Evolutionary conservation across 768 basidiomycete genomes (phyloP).

Genomic region (Russula compacta): DNA sequence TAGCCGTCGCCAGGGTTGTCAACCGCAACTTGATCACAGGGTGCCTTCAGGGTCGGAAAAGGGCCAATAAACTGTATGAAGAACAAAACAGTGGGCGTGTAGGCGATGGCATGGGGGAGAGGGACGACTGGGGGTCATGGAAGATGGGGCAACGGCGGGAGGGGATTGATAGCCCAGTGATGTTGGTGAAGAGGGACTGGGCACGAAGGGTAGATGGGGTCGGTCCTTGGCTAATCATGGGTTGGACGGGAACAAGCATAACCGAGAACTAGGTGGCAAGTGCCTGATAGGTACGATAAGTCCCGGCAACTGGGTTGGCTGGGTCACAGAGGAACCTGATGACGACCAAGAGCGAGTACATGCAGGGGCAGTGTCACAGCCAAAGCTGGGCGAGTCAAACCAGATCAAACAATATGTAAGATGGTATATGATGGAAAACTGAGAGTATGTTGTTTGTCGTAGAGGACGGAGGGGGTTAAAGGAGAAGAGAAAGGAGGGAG

Average conservation of each 20-base stretch:
- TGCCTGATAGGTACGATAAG: not conserved
- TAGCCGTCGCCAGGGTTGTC: not conserved
- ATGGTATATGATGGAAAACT: not conserved
- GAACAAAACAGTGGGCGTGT: not conserved
- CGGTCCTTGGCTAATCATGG: not conserved
- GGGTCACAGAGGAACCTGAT: not conserved
- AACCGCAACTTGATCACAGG: not conserved
- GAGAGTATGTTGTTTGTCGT: not conserved
- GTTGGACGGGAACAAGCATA: not conserved
- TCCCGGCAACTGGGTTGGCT: not conserved
- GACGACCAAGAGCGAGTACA: not conserved
- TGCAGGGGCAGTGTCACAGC: not conserved
- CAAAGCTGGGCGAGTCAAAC: not conserved
- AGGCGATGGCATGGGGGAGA: not conserved
- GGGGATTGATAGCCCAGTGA: not conserved
- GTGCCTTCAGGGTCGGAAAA: not conserved
- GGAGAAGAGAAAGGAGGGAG: not conserved
- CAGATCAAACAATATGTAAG: not conserved
- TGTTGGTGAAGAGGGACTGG: not conserved
- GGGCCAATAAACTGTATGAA: not conserved
- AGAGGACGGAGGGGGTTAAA: not conserved
- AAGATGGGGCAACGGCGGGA: not conserved
- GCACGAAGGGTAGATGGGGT: not conserved
- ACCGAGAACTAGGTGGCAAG: not conserved
- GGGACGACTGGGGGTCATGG: not conserved